Conservation (phyloP, 1,139 yeast species). For the Suhomyces chickasaworum region DNA sequence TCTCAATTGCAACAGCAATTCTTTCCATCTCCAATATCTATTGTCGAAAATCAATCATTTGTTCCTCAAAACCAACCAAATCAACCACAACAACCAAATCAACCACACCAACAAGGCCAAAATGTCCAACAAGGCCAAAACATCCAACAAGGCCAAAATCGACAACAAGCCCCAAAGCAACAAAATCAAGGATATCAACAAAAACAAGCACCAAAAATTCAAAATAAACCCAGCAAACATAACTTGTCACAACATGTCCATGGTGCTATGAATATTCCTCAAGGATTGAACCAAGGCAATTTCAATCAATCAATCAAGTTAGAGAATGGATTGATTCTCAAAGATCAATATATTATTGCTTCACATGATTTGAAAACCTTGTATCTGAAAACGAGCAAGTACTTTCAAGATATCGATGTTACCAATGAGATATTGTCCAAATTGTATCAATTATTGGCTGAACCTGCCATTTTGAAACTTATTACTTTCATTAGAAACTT, state of each 20-base stretch:
- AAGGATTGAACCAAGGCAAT: constrained; percentile 4
- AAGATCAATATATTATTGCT: constrained; percentile 54
- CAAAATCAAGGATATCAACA: constrained; percentile 14
- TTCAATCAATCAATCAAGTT: constrained; percentile 33
- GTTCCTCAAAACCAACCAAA: constrained; percentile 1
- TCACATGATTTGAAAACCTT: constrained; percentile 50
- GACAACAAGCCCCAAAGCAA: constrained; percentile 11
- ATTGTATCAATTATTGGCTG: constrained; percentile 33
- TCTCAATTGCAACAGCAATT: constrained; percentile 14
- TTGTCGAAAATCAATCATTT: constrained; percentile 14
- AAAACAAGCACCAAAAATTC: constrained; percentile 6
- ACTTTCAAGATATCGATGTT: constrained; percentile 46
- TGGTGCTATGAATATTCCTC: constrained; percentile 8
- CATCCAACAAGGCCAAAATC: constrained; percentile 1
- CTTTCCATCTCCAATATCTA: constrained; percentile 13
- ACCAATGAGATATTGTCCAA: constrained; percentile 38
- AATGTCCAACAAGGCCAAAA: not conserved
- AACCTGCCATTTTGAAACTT: constrained; percentile 36
- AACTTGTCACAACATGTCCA: constrained; percentile 14
- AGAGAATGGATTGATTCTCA: constrained; percentile 59
- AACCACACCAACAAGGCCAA: not conserved
- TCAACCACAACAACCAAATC: not conserved
- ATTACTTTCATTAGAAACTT: constrained; percentile 45
- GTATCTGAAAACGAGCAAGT: constrained; percentile 46
- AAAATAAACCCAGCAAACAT: constrained; percentile 9